A percentile compares a stretch with the other conserved stretches of the same genome.
Evolutionary conservation across 768 basidiomycete genomes (phyloP).

Genomic region (Serendipita vermifera): DNA sequence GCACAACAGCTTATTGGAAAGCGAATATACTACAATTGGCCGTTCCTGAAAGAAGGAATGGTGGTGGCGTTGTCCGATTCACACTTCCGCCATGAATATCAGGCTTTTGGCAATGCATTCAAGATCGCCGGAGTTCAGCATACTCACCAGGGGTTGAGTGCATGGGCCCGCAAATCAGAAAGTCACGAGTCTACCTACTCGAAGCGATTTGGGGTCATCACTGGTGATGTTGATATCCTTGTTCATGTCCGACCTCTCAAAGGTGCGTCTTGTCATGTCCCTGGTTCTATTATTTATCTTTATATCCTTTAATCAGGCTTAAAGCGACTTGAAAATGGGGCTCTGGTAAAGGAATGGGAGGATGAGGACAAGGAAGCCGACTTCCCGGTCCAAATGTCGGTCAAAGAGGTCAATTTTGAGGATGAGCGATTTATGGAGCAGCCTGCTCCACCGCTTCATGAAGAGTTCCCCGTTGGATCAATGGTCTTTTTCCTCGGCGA

Average conservation of each 20-base stretch:
- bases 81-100: constrained; percentile 73
- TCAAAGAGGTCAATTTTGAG: constrained; percentile 69
- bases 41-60: constrained; percentile 84
- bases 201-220: constrained; percentile 77
- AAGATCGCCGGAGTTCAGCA: constrained; percentile 65
- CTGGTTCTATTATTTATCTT: background rate
- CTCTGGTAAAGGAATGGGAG: constrained; percentile 92
- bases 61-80: constrained; percentile 81
- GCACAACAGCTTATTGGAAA: constrained; percentile 64
- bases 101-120: constrained; percentile 35
- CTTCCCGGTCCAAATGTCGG: constrained; percentile 75
- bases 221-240: constrained; percentile 64
- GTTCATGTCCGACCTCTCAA: constrained; percentile 85
- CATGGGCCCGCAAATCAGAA: constrained; percentile 75
- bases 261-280: constrained; percentile 35
- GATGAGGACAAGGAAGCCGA: constrained; percentile 67
- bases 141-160: constrained; percentile 45
- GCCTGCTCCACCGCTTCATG: constrained; percentile 63
- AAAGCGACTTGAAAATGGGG: constrained; percentile 76
- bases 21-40: constrained; percentile 77
- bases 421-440: constrained; percentile 80
- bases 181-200: constrained; percentile 74
- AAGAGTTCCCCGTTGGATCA: constrained; percentile 82
- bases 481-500: constrained; percentile 95
- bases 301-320: constrained; percentile 41